Evolutionary conservation across 176 grass and related monocot genomes (phyloP), one percentile per base, ranked within the genome.

Genomic region (Aegilops umbellulata): DNA sequence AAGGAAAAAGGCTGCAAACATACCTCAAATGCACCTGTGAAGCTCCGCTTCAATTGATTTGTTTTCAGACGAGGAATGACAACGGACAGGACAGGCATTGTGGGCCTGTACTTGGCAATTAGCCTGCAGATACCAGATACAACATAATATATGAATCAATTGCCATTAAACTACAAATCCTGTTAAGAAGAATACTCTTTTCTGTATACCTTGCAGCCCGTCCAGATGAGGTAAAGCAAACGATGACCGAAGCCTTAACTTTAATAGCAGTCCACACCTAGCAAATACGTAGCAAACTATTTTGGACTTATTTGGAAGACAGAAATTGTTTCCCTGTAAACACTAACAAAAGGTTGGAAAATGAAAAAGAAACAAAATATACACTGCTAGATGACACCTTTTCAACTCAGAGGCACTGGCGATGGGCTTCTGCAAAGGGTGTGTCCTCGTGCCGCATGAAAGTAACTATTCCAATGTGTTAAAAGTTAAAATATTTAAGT

Each of bases 251-350:
- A 64, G 97, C 97, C 86, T 93, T 99, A 60, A 99, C 97, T 81
- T 99, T 99, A 78, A 97, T 93, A 79, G 97, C 97, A 80, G 97
- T 92, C 80, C 97, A 92, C n/a, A 99, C 97, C 97, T 99, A 75
- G 63, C 72, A 38, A 91, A 84, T 31, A 55, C 49, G 24, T 63
- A 64, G 24, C 7, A 30, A 63, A 75, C 38, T 62, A 88, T 20
- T 81, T 84, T 6, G 85, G 86, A 81, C 68, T 47, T 69, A 76
- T 24, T 77, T 46, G 19, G 29, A 49, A 55, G 19, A 49, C 61
- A 42, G 10, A 66, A 74, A 86, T 65, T 3, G 1, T 16, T 69
- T 24, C 19, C 62, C 46, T 78, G 73, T 25, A 25, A 58, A 84
- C 9, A 64, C 31, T 10, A 44, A 79, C 39, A 15, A 76, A 67